Evolutionary conservation across 2,329 filamentous ascomycete genomes (phyloP).

Genomic region (Trichophyton simii): DNA sequence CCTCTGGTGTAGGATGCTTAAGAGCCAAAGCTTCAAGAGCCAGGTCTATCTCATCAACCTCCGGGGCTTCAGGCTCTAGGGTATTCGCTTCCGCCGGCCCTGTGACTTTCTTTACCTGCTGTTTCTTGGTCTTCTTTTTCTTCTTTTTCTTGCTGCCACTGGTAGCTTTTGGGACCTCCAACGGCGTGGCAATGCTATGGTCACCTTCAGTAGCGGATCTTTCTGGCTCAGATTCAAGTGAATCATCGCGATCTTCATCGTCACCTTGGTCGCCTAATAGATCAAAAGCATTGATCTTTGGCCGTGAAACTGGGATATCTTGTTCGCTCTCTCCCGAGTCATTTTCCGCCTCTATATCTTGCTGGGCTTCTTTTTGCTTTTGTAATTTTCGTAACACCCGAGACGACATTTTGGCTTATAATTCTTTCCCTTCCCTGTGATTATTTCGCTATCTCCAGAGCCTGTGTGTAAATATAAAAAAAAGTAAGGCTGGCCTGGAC

Average conservation of each 20-base stretch:
- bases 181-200: slow-evolving; percentile 3
- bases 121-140: slow-evolving; percentile 51
- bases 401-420: slow-evolving; percentile 43
- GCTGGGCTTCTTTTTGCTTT: slow-evolving; percentile 47
- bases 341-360: slow-evolving; percentile 26
- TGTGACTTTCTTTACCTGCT: slow-evolving; percentile 29
- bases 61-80: slow-evolving; percentile 17
- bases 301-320: slow-evolving; percentile 19
- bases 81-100: slow-evolving; percentile 15
- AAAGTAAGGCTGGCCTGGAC: too few relatives aligned
- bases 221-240: slow-evolving; percentile 22
- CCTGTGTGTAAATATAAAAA: too few relatives aligned
- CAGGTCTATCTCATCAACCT: slow-evolving; percentile 53
- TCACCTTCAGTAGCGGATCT: slow-evolving; percentile 15
- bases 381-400: slow-evolving; percentile 54
- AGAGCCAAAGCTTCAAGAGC: slow-evolving; percentile 49
- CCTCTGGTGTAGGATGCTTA: slow-evolving; percentile 18
- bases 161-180: slow-evolving; percentile 6
- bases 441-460: neutral
- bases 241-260: slow-evolving; percentile 23
- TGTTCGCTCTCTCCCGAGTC: slow-evolving; percentile 32
- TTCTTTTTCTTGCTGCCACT: slow-evolving; percentile 36
- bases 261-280: slow-evolving; percentile 33
- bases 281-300: slow-evolving; percentile 43
- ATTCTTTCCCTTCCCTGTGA: neutral